phyloP scores from a whole-genome alignment of 2,329 filamentous ascomycete genomes.

The Aaosphaeria arxii region DNA sequence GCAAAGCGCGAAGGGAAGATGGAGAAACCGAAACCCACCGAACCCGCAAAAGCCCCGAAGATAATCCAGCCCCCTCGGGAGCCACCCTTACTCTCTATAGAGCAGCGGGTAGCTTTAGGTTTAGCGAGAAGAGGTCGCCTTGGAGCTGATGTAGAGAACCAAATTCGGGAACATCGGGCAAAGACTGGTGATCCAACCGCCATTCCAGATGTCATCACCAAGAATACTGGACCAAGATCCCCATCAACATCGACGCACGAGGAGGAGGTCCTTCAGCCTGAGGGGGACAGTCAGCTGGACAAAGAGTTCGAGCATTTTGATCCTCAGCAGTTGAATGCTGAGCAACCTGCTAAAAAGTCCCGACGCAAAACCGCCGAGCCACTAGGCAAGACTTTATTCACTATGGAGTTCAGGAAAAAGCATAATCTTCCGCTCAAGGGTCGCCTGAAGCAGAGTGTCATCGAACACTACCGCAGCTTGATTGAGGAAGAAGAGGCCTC shows the following conservation, averaged over 20 bases:
- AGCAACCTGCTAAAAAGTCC: neutral
- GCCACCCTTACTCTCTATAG: slow-evolving; percentile 17
- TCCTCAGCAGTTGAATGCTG: no score
- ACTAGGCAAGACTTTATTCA: slow-evolving; percentile 15
- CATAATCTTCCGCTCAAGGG: slow-evolving; percentile 16
- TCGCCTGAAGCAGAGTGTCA: slow-evolving; percentile 6
- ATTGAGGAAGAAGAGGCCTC: no score
- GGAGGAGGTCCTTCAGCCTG: no score
- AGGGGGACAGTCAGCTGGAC: no score
- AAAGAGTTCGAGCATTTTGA: no score
- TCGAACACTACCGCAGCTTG: slow-evolving; percentile 17
- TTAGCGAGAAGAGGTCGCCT: slow-evolving; percentile 23
- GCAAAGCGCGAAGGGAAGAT: neutral
- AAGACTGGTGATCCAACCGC: slow-evolving; percentile 14
- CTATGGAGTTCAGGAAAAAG: slow-evolving; percentile 24
- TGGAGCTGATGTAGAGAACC: slow-evolving; percentile 16
- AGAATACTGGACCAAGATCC: neutral
- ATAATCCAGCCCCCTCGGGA: no score
- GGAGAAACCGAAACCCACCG: slow-evolving; percentile 1
- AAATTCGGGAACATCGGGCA: slow-evolving; percentile 25
- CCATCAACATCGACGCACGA: no score
- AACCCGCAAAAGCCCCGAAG: neutral
- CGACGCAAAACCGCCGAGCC: neutral
- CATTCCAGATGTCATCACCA: slow-evolving; percentile 16
- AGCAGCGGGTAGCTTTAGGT: slow-evolving; percentile 21